Evolutionary conservation across 169 alveolate species (phyloP).

Genomic region (Theileria parva): DNA sequence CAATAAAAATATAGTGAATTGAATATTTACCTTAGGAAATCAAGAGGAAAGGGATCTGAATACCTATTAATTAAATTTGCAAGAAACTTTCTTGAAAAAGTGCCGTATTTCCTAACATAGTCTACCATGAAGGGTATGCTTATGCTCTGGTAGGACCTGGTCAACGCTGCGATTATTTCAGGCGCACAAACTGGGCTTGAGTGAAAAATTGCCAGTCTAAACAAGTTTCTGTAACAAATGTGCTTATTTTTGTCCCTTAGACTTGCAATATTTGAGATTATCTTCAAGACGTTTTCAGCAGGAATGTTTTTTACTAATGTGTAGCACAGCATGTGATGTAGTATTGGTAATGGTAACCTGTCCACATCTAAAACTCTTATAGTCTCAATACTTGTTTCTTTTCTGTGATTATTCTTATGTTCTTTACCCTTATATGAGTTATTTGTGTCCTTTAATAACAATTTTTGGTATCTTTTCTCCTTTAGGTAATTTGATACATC

Average conservation of each 20-base stretch:
- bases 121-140: constrained; percentile 80
- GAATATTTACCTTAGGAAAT: constrained; percentile 55
- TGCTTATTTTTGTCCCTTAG: constrained; percentile 72
- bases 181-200: constrained; percentile 66
- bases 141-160: constrained; percentile 75
- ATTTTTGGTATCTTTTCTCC: constrained; percentile 33
- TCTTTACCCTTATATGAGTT: constrained; percentile 17
- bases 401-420: constrained; percentile 32
- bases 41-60: constrained; percentile 67
- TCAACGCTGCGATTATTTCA: constrained; percentile 73
- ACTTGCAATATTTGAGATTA: constrained; percentile 71
- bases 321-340: constrained; percentile 73
- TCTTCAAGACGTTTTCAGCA: constrained; percentile 72
- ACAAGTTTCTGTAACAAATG: constrained; percentile 72
- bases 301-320: constrained; percentile 75
- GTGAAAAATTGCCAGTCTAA: constrained; percentile 56
- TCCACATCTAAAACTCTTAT: constrained; percentile 72
- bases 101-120: constrained; percentile 76
- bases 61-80: constrained; percentile 70
- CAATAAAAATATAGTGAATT: constrained; percentile 27
- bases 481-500: constrained; percentile 2
- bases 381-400: constrained; percentile 50
- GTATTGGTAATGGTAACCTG: constrained; percentile 64
- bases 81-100: constrained; percentile 75
- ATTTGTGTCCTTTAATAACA: neutral